Base-by-base conservation (phyloP, 345 rosid genomes). In the Tarenaya hassleriana region DNA sequence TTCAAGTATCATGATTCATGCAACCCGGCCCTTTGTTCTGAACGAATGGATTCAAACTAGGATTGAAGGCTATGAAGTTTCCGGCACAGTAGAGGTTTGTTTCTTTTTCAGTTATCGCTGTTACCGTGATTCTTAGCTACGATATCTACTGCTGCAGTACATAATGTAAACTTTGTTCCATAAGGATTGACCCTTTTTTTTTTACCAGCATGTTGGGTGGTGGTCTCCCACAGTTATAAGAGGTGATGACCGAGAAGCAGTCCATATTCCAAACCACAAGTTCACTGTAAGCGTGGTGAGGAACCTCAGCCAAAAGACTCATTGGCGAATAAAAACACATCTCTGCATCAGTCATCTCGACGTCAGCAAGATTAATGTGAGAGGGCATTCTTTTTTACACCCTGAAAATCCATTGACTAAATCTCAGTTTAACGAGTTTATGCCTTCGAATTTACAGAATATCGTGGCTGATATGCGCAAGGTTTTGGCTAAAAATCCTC, bases 71-170 rank as follows among this genome's bases (percentile, higher is more conserved):
- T 87, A 83, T 61, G 95, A 91, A 72, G 98, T 91, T 72, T 92
- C 98, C 75, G 98, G 98, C 37, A 88, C 96, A 24, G 95, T 92
- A 62, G 98, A 92, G 98, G 98, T 92, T 56, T 37, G 73, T 69
- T 14, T 56, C 15, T 16, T 44, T 38, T 57, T 49, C 52, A 29
- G 1, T 48, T 53, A 34, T 17, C 5, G 16, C 43, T 54, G 17
- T 35, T 48, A 32, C 47, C 16, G 16, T 15, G 33, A 14, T 33
- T n/a, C n/a, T n/a, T n/a, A n/a, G n/a, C n/a, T n/a, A n/a, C n/a
- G n/a, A n/a, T n/a, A n/a, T n/a, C n/a, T n/a, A n/a, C n/a, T n/a
- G n/a, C n/a, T n/a, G n/a, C n/a, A n/a, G n/a, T n/a, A n/a, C n/a
- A n/a, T n/a, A n/a, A n/a, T n/a, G n/a, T n/a, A n/a, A 55, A 21